Evolutionary conservation across 805 yeast genomes (phyloP).

Genomic region (Candida hispaniensis): DNA sequence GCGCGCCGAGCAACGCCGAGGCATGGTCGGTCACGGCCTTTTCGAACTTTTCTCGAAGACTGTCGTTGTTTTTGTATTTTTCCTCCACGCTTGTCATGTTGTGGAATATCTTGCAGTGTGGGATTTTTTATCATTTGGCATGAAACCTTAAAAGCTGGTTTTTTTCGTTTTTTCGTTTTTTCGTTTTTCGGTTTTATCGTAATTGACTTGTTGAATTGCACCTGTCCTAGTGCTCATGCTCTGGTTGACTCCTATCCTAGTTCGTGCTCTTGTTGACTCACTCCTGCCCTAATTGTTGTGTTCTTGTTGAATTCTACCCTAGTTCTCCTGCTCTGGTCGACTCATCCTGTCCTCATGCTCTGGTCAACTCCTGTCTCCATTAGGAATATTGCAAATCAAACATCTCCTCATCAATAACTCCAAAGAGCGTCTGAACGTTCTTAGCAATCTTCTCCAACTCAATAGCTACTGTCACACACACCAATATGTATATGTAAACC

Average conservation of each 20-base stretch:
- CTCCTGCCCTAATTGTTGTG: too few species aligned
- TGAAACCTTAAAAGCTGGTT: too few species aligned
- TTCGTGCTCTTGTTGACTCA: too few species aligned
- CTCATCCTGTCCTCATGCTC: too few species aligned
- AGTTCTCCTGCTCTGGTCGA: too few species aligned
- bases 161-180: too few species aligned
- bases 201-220: too few species aligned
- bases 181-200: too few species aligned
- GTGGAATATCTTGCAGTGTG: not conserved
- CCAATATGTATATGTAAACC: conserved; percentile 63
- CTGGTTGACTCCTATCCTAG: too few species aligned
- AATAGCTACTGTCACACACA: conserved; percentile 53
- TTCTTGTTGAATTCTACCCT: too few species aligned
- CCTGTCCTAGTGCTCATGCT: too few species aligned
- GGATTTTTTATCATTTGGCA: not conserved
- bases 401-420: conserved; percentile 53
- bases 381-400: conserved; percentile 33
- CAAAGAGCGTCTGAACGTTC: conserved; percentile 48
- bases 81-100: conserved; percentile 1
- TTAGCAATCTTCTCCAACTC: conserved; percentile 51
- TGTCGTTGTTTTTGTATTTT: conserved; percentile 8
- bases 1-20: conserved; percentile 1
- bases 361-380: too few species aligned
- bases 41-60: conserved; percentile 9
- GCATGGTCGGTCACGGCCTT: conserved; percentile 2